Evolutionary conservation across 768 basidiomycete species (phyloP), one percentile per base, ranked within the genome.

Genomic region (Pleurotus tuoliensis): DNA sequence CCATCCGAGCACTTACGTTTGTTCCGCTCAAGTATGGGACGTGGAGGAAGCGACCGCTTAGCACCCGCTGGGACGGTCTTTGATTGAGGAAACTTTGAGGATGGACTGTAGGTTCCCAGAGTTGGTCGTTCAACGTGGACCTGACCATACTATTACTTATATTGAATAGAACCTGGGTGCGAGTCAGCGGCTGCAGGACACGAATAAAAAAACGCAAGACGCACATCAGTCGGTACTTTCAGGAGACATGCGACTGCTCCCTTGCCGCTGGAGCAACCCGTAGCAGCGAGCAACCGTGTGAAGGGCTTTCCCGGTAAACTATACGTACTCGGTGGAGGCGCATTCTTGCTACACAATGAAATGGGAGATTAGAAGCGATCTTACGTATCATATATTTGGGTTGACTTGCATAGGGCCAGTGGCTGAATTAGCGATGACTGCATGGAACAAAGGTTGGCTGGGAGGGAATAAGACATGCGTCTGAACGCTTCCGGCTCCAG

Each of bases 81-180:
- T 71, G 74, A 0, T 79, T 64, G 18, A 78, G 64, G 49, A 84
- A 70, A 62, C 81, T 84, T 34, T 34, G 30, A 0, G 67, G 52
- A 1, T 79, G 82, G 3, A 83, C 73, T 0, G 81, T 58, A 0
- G 83, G 82, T 58, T 84, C 73, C 83, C 83, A 84, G 3, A 84
- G 67, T 59, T 86, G 83, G 0, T 56, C 13, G 51, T 85, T 83
- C 27, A 85, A 64, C 1, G 77, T 78, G 0, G 68, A 50, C 0
- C 18, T 48, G 7, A 80, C 78, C 76, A 84, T 73, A 0, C 59
- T 47, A 58, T 82, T 81, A 38, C 74, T 78, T 46, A 76, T 75
- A 54, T 74, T 73, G 56, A 81, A 41, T 15, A 84, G 69, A 3
- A 71, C 77, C 83, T 84, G 24, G 5, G 9, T 34, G 30, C 30